Evolutionary conservation across 1,284 basidiomycete genomes (phyloP).

Genomic region (Mycena citricolor): DNA sequence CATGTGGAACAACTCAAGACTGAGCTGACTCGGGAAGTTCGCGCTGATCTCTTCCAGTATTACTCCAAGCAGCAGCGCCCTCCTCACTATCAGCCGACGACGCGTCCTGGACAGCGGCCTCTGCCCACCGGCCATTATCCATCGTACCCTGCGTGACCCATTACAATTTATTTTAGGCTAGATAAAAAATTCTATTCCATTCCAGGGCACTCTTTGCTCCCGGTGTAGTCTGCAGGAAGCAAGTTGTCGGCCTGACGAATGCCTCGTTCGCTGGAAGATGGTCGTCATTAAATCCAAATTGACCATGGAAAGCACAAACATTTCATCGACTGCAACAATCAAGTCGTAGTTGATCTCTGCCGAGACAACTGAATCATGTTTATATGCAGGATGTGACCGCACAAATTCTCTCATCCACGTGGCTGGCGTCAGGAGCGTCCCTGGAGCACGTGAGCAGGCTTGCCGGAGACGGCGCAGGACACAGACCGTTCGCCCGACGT

Average conservation of each 20-base stretch:
- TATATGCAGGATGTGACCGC: constrained; percentile 85
- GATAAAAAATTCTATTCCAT: constrained; percentile 2
- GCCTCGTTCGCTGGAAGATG: constrained; percentile 63
- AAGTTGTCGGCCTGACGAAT: constrained; percentile 62
- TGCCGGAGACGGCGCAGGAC: neutral
- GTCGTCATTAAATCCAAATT: constrained; percentile 8
- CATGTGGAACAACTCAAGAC: constrained; percentile 85
- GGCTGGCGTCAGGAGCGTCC: constrained; percentile 85
- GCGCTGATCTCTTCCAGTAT: constrained; percentile 69
- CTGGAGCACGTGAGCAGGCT: constrained; percentile 37
- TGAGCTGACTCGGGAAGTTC: constrained; percentile 71
- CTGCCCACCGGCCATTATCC: constrained; percentile 10
- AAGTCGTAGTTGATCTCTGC: constrained; percentile 96
- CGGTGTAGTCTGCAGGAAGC: constrained; percentile 58
- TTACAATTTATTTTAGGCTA: constrained; percentile 4
- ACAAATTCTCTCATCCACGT: constrained; percentile 95
- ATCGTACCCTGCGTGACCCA: constrained; percentile 3
- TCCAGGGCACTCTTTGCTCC: constrained; percentile 41
- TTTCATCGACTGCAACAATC: constrained; percentile 86
- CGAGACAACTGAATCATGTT: constrained; percentile 86
- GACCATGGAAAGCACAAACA: constrained; percentile 56
- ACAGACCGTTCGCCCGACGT: constrained; percentile 76
- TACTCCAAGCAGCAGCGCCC: constrained; percentile 66
- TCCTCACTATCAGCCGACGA: constrained; percentile 13
- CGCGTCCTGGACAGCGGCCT: constrained; percentile 1